Base-by-base conservation (phyloP, 139 green algal genomes). In the Auxenochlorella protothecoides region DNA sequence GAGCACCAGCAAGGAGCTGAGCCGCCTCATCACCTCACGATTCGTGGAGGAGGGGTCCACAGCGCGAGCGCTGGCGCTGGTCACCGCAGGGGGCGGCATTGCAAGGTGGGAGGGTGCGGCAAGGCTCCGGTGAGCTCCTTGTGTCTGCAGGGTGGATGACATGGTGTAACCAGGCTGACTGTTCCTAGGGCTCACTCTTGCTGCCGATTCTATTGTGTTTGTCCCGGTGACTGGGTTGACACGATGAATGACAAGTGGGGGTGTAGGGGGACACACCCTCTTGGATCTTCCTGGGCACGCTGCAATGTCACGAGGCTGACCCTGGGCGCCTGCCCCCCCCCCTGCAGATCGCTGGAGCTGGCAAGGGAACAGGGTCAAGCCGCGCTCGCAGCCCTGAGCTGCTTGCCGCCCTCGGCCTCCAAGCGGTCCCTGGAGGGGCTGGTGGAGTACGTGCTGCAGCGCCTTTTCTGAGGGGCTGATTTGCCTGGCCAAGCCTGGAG, bases 381-480 rank as follows among this genome's bases (percentile, higher is more conserved):
- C 53, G 90, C 93, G 2, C 80, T 91, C 14, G 68, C 78, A 0
- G 75, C 84, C 3, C 71, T 99, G 57, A 70, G 82, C 3, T 75
- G 79, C 59, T 81, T 99, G 70, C 87, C 87, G 0, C 80, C 91
- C 4, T 87, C 81, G n/a, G 76, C 83, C 11, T 64, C 88, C 51
- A 94, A 92, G 81, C 68, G 80, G 44, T 95, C 87, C 5, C 77
- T 99, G 78, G 73, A 89, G 71, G 70, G 86, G 16, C 96, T 98
- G 93, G 89, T 98, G 2, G 88, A 95, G 54, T 97, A 98, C 68
- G 91, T 99, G 15, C 81, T 99, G 65, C 86, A 97, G 53, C 76
- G 94, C 9, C 80, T 99, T 13, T 92, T 95, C 73, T 98, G 76
- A 85, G 27, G 27, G 27, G 27, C 27, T 44, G 27, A 44, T 44